Base-by-base conservation (phyloP, 345 rosid species). In the Microthlaspi erraticum region DNA sequence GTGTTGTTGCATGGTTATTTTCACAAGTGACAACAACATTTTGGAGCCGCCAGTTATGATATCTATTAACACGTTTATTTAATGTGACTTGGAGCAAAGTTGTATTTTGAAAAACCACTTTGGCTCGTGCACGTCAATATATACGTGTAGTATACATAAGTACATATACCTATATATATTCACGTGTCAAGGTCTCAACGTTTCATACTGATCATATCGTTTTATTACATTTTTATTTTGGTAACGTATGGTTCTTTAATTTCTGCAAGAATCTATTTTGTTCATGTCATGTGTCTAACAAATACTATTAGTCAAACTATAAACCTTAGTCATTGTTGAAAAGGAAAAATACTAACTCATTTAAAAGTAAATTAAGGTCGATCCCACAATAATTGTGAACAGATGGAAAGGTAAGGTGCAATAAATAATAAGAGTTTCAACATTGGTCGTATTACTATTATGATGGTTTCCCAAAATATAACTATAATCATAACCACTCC, bases 1-100 rank as follows among this genome's bases (percentile, higher is more conserved):
- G 38, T 70, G 65, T 56, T 69, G 74, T 62, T 76, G 74, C 73
- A 74, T 74, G 57, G 78, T 74, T 66, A 20, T 54, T 68, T 75
- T 68, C 79, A 68, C 64, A 38, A 62, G 50, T 75, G 74, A 44
- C 64, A 45, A 75, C 55, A 31, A n/a, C 64, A 36, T 44, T 60
- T 74, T 26, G 16, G 7, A 74, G 78, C 73, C 63, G 73, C 78
- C 78, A 16, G n/a, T 59, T 23, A 14, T 45, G 74, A 37, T 75
- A 62, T 61, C 52, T 62, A 46, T 46, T 62, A 42, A 48, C 75
- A 62, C 54, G 45, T 61, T 68, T 62, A 64, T 36, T 36, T 17
- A 63, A 51, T 65, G 58, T 46, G 53, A 62, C 46, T 71, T 33
- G 10, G 7, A 56, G 17, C n/a, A 39, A 39, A 64, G 66, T 56